These are phyloP conservation scores for Entophlyctis helioformis DNA, from an alignment of 192 early-diverging fungal species.

Conservation along the genomic window DNA sequence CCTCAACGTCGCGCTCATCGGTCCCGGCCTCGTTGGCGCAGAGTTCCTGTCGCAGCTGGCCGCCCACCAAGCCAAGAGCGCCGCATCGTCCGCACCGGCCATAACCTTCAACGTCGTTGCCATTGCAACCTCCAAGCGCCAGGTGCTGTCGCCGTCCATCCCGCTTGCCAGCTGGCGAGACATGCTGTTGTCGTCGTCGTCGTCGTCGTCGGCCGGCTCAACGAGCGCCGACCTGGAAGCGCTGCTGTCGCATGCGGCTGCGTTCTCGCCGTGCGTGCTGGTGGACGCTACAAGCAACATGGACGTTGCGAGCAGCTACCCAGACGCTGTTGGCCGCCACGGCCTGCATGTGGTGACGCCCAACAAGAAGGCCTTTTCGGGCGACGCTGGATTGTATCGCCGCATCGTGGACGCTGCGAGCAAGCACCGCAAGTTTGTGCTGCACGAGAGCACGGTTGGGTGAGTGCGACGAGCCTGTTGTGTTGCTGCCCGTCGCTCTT, in stretches of 20 bases:
- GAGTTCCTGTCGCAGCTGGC: slow-evolving; percentile 75
- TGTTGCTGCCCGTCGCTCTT: no score
- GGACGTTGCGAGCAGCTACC: slow-evolving; percentile 67
- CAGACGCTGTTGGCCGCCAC: no score
- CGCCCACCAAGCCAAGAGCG: slow-evolving; percentile 24
- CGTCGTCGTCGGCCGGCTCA: no score
- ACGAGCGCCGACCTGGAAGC: slow-evolving; percentile 2
- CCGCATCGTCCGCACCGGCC: slow-evolving; percentile 19
- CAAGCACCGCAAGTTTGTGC: slow-evolving; percentile 27
- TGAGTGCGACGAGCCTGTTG: no score
- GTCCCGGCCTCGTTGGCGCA: slow-evolving; percentile 86
- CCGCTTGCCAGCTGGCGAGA: slow-evolving; percentile 37
- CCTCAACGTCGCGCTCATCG: slow-evolving; percentile 74
- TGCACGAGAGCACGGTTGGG: slow-evolving; percentile 92
- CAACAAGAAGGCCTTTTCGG: slow-evolving; percentile 96
- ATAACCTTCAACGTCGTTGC: slow-evolving; percentile 67
- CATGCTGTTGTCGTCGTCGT: slow-evolving; percentile 13
- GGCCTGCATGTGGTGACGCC: slow-evolving; percentile 89
- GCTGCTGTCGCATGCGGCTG: slow-evolving; percentile 6
- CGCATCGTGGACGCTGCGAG: slow-evolving; percentile 41
- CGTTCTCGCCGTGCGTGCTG: slow-evolving; percentile 46
- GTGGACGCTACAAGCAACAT: slow-evolving; percentile 88
- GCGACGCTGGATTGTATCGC: slow-evolving; percentile 45
- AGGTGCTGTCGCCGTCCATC: slow-evolving; percentile 41
- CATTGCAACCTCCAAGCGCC: slow-evolving; percentile 64